These are phyloP conservation scores for Coemansia umbellata DNA, from an alignment of 192 early-diverging fungal genomes.

Conservation along the genomic window DNA sequence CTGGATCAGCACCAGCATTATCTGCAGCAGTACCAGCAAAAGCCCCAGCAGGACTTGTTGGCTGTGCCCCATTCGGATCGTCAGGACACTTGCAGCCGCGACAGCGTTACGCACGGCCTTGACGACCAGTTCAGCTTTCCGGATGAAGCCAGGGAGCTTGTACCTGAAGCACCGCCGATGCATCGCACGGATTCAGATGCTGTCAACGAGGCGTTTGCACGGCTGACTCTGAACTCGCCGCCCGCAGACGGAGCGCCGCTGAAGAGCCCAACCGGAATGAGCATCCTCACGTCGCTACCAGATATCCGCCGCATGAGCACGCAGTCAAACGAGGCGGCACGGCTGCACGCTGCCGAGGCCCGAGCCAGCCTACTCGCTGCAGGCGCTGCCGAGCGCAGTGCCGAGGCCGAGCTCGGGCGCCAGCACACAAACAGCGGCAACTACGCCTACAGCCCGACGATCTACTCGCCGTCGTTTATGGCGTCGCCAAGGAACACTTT, in stretches of 20 bases:
- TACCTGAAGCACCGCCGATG: not conserved
- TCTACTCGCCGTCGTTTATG: slow-evolving; percentile 1
- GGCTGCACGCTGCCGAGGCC: slow-evolving; percentile 38
- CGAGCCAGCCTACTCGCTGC: slow-evolving; percentile 46
- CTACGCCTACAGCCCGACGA: slow-evolving; percentile 8
- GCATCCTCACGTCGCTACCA: not conserved
- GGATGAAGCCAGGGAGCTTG: not conserved
- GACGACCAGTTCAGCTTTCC: slow-evolving; percentile 2
- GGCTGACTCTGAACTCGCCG: slow-evolving; percentile 16
- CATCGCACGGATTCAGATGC: slow-evolving; percentile 13
- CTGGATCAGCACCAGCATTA: not conserved
- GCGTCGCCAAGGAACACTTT: slow-evolving; percentile 17
- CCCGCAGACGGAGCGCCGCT: not conserved
- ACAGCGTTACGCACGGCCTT: slow-evolving; percentile 2
- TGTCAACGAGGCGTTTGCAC: slow-evolving; percentile 24
- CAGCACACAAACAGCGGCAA: slow-evolving; percentile 5
- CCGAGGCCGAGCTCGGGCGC: slow-evolving; percentile 27
- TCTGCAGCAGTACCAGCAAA: not conserved
- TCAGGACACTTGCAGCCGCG: slow-evolving; percentile 3
- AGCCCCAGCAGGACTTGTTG: not conserved
- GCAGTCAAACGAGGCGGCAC: slow-evolving; percentile 27
- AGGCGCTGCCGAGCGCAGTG: slow-evolving; percentile 32
- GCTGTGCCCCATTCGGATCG: too few species aligned
- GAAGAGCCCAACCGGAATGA: not conserved
- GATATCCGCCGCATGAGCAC: slow-evolving; percentile 24